Base-by-base conservation (phyloP, 495 filamentous ascomycete genomes). In the Penicillium angulare region DNA sequence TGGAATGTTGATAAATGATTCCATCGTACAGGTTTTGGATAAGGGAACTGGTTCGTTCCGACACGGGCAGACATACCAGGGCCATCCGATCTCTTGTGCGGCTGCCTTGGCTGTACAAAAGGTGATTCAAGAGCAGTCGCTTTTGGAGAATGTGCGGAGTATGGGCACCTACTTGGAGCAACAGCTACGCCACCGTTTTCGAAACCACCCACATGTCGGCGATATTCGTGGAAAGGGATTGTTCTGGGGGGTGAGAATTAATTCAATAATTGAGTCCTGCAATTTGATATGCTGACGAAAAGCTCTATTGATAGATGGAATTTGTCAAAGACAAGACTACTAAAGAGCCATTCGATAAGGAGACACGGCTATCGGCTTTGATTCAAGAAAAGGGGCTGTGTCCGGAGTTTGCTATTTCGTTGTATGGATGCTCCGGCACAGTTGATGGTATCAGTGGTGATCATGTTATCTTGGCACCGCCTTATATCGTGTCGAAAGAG, bases 381-480 rank as follows among this genome's bases (percentile, higher is more conserved):
- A 71, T 90, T 7, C 74, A 83, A 50, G 74, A 81, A 47, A 73
- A 70, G 7, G 83, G 75, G 0, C 56, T 86, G 24, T 53, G 62
- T 0, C 50, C 71, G 0, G 66, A 79, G 10, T 79, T 84, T 51
- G 76, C 75, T 16, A 79, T 95, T 51, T 81, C 77, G 0, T 57
- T 95, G 15, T 95, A 93, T 63, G 84, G 84, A 17, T 83, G 84
- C 5, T 63, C 74, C 2, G 90, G 89, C 4, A 84, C 84, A 0
- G 80, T 75, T 1, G 86, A 90, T 59, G 87, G 88, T 0, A 61
- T 77, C 23, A 65, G 57, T 3, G 90, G 89, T 1, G 91, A 96
- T 58, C 86, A 91, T 69, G 67, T 92, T 12, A 70, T 95, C 26
- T 55, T 96, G 47, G 79, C 86, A 17, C 90, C 91, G 3, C 77